phyloP scores from a whole-genome alignment of 306 rosid species.

The Dicorynia guianensis region DNA sequence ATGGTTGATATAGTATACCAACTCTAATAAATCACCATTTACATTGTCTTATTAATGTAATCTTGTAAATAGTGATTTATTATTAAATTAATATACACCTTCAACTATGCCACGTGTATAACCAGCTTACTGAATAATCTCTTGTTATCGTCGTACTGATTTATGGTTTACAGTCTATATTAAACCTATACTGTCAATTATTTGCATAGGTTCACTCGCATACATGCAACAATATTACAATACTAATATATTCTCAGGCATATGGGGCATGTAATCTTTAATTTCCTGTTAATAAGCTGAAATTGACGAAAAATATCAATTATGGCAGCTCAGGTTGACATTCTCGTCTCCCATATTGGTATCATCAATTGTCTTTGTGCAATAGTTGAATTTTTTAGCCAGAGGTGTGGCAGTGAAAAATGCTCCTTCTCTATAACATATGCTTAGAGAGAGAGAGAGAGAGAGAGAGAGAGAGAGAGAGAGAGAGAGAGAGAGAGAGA shows the following conservation, averaged over 20 bases:
- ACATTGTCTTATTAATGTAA: too few species aligned
- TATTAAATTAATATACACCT: too few species aligned
- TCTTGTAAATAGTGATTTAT: too few species aligned
- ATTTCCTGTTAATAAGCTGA: conserved; percentile 2
- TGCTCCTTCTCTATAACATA: conserved; percentile 8
- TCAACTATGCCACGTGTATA: too few species aligned
- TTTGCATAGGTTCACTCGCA: too few species aligned
- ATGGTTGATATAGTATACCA: too few species aligned
- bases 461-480: too few species aligned
- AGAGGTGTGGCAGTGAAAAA: not conserved
- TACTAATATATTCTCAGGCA: not conserved
- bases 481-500: not conserved
- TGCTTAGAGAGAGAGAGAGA: not conserved
- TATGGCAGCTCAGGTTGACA: conserved; percentile 5
- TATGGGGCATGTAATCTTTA: not conserved
- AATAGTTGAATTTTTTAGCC: not conserved
- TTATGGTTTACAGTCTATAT: too few species aligned
- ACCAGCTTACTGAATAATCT: too few species aligned
- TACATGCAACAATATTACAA: too few species aligned
- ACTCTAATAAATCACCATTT: too few species aligned
- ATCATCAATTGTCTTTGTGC: not conserved
- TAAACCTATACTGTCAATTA: not conserved
- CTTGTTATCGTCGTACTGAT: too few species aligned
- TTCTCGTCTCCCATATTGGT: conserved; percentile 5
- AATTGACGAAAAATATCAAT: not conserved